phyloP scores from a whole-genome alignment of 164 flowering plant genomes.

The Echeveria elegans region DNA sequence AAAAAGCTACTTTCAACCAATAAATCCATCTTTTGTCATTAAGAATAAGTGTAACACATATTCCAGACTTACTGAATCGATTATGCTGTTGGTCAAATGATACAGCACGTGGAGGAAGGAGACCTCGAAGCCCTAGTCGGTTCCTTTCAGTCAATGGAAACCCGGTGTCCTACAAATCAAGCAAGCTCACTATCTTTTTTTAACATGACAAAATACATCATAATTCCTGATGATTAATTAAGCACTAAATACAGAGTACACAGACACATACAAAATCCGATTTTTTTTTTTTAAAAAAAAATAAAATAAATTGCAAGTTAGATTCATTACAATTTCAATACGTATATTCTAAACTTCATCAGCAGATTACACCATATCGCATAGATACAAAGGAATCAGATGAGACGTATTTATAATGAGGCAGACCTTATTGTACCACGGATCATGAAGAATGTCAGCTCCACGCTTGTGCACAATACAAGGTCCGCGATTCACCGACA shows the following conservation, averaged over 20 bases:
- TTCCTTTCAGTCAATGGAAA: constrained; percentile 95
- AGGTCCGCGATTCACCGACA: constrained; percentile 76
- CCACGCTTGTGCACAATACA: constrained; percentile 95
- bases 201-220: background rate
- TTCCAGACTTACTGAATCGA: constrained; percentile 87
- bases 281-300: no score
- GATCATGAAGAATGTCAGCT: constrained; percentile 96
- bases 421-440: constrained; percentile 92
- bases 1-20: background rate
- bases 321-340: no score
- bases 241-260: no score
- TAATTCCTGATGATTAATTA: no score
- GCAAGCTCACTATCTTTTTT: no score
- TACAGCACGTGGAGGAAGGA: constrained; percentile 93
- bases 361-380: no score
- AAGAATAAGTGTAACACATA: no score
- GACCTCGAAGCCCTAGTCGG: constrained; percentile 96
- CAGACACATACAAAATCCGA: background rate
- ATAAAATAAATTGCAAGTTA: no score
- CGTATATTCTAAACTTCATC: no score
- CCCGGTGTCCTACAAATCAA: constrained; percentile 94
- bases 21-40: background rate
- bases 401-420: no score
- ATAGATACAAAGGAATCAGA: no score
- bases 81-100: constrained; percentile 94